Base-by-base conservation (phyloP, 2,329 filamentous ascomycete genomes). In the Neobulgaria alba region DNA sequence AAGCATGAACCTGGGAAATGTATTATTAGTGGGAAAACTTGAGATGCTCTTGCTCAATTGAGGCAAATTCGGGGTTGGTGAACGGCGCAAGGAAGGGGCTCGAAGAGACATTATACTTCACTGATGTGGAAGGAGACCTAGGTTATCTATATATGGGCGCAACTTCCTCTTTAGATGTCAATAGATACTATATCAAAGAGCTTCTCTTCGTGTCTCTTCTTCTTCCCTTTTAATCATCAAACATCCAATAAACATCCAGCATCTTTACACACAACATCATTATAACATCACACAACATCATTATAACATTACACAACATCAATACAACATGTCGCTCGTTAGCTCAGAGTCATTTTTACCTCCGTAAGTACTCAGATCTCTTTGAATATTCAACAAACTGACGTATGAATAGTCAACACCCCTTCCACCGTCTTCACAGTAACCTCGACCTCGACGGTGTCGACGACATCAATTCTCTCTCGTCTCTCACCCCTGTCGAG, bases 11-110 rank as follows among this genome's bases (percentile, higher is more conserved):
- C 29, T 33, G 23, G 36, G 36, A 31, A 37, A 31, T 38, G 36
- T 31, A 38, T 38, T 31, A 38, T 30, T 38, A 38, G 23, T 38
- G 36, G 40, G 31, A 37, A 42, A 37, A 26, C 26, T 42, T 37
- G 34, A 38, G 39, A 42, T 42, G 34, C 33, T 38, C 26, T 37
- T 42, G 33, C 33, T 36, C 26, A 36, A 29, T 40, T 40, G 21
- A 35, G 31, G 38, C 31, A 34, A 35, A 40, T 40, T 40, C 16
- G 38, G 32, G 19, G 32, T 40, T 40, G 19, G 20, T 35, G 18
- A 41, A 36, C 21, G 26, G 39, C 33, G 39, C 32, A 41, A 41
- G 38, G 31, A 38, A 5, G 21, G 12, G 20, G 34, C 36, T 31
- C 35, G 33, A 21, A 21, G 17, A 36, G 10, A 21, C 33, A 36